These are phyloP conservation scores for Lumnitzera littorea DNA, from an alignment of 345 rosid genomes.

Conservation along the genomic window DNA sequence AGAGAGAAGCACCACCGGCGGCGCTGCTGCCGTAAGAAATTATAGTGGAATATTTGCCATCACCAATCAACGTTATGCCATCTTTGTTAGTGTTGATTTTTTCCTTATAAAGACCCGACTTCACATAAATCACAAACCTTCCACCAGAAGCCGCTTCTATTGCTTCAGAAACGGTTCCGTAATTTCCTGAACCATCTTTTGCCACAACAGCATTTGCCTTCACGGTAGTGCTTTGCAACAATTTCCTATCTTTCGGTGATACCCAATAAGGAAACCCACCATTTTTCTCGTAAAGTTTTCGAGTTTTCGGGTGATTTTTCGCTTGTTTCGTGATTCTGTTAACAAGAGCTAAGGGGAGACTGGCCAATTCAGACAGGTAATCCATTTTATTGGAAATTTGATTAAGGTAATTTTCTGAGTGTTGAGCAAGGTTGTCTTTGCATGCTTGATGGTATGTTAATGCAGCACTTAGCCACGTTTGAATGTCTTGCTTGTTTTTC, in stretches of 20 bases:
- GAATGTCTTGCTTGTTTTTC: slow-evolving; percentile 41
- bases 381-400: slow-evolving; percentile 48
- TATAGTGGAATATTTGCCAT: slow-evolving; percentile 64
- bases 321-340: slow-evolving; percentile 17
- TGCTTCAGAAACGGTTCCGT: slow-evolving; percentile 52
- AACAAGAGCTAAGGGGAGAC: slow-evolving; percentile 55
- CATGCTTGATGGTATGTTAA: slow-evolving; percentile 67
- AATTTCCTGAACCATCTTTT: slow-evolving; percentile 78
- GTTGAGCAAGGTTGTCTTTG: slow-evolving; percentile 39
- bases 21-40: slow-evolving; percentile 45
- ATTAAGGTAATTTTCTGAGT: slow-evolving; percentile 11
- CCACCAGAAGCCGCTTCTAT: slow-evolving; percentile 51
- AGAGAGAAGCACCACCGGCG: slow-evolving; percentile 50
- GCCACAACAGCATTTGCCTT: slow-evolving; percentile 50
- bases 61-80: slow-evolving; percentile 71
- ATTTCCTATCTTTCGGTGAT: slow-evolving; percentile 35
- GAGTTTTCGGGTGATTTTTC: not conserved
- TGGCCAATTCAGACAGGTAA: slow-evolving; percentile 40
- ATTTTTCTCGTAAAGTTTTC: slow-evolving; percentile 2
- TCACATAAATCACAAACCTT: slow-evolving; percentile 69
- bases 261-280: slow-evolving; percentile 46
- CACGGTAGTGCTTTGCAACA: slow-evolving; percentile 19
- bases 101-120: slow-evolving; percentile 69
- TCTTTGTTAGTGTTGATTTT: slow-evolving; percentile 45
- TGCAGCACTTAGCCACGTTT: slow-evolving; percentile 80